A percentile compares a stretch with the other conserved stretches of the same genome.
Conservation (phyloP, 495 filamentous ascomycete species). For the Opeltia flavorubescens region DNA sequence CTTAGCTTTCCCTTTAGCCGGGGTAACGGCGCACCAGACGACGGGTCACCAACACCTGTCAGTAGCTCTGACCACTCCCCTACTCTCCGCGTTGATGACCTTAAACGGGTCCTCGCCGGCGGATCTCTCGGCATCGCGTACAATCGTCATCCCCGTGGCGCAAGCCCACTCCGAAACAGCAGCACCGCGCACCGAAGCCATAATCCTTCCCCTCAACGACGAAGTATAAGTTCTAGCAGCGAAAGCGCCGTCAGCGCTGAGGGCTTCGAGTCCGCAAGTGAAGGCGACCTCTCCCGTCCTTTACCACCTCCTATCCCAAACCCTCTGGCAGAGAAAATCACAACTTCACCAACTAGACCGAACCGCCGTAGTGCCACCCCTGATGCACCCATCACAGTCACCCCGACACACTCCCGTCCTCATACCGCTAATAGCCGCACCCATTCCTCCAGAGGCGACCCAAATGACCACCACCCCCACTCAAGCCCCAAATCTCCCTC, state of each 20-base stretch:
- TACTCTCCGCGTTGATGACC: conserved; percentile 73
- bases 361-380: background rate
- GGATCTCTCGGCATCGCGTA: conserved; percentile 15
- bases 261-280: conserved; percentile 14
- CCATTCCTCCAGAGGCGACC: conserved; percentile 2
- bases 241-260: conserved; percentile 41
- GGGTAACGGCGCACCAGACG: conserved; percentile 29
- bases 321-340: conserved; percentile 2
- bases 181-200: conserved; percentile 4
- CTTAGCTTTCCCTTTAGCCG: conserved; percentile 19
- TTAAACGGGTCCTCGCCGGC: conserved; percentile 59
- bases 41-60: conserved; percentile 33
- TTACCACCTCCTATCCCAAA: conserved; percentile 6
- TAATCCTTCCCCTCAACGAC: background rate
- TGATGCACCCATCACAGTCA: background rate
- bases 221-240: conserved; percentile 23
- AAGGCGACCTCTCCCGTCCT: conserved; percentile 11
- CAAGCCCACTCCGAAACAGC: conserved; percentile 24
- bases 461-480: conserved; percentile 2
- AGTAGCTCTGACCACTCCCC: conserved; percentile 46
- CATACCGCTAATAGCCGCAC: conserved; percentile 8
- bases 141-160: conserved; percentile 19
- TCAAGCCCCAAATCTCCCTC: conserved; percentile 9
- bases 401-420: background rate
- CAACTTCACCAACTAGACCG: background rate